Conservation (phyloP, 1,284 basidiomycete genomes). For the Rhodotorula mucilaginosa region DNA sequence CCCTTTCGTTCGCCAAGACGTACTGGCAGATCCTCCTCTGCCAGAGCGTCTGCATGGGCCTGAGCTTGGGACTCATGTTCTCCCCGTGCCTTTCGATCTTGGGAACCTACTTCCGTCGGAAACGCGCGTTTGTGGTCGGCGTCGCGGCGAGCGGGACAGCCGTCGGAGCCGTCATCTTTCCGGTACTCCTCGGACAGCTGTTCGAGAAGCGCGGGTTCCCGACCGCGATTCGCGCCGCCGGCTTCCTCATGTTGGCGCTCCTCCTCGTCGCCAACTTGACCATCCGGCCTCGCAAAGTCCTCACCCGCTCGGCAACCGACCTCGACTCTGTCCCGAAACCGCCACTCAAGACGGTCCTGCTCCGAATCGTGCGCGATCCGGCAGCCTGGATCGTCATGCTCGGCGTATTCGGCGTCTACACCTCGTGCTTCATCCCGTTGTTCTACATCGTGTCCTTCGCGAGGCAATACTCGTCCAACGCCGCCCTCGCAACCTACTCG, state of each 20-base stretch:
- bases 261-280: slow-evolving; percentile 32
- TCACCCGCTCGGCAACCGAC: too few species aligned
- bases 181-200: slow-evolving; percentile 25
- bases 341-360: slow-evolving; percentile 5
- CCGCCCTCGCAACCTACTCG: slow-evolving; percentile 15
- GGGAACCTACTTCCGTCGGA: slow-evolving; percentile 31
- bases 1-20: slow-evolving; percentile 21
- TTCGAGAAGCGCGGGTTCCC: slow-evolving; percentile 26
- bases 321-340: not conserved
- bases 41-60: slow-evolving; percentile 33
- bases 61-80: slow-evolving; percentile 34
- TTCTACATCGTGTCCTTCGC: slow-evolving; percentile 28
- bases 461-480: slow-evolving; percentile 2
- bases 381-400: slow-evolving; percentile 22
- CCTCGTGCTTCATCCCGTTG: slow-evolving; percentile 13
- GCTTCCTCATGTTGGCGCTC: slow-evolving; percentile 28
- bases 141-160: slow-evolving; percentile 30
- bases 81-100: slow-evolving; percentile 31
- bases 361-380: slow-evolving; percentile 17
- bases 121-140: slow-evolving; percentile 29
- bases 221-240: slow-evolving; percentile 20
- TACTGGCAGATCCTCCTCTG: slow-evolving; percentile 31
- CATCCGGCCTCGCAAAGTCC: slow-evolving; percentile 26
- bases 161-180: slow-evolving; percentile 31
- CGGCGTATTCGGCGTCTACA: slow-evolving; percentile 26